Percentiles rank a stretch among this genome's conserved stretches.
These are phyloP conservation scores for Candida nanaspora DNA, from an alignment of 805 yeast species.

Conservation along the genomic window DNA sequence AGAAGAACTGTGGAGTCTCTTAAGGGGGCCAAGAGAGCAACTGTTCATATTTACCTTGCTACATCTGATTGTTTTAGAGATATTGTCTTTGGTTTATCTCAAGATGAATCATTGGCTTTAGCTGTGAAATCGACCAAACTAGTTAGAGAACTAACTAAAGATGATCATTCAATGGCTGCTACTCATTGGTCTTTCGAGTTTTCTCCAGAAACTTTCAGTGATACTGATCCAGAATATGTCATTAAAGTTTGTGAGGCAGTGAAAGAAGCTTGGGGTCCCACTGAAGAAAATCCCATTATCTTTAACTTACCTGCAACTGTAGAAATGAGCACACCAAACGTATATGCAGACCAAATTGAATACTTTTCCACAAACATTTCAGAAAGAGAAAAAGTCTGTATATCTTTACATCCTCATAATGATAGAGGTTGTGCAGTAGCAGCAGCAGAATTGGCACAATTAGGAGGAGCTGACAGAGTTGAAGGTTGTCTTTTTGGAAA, in stretches of 20 bases:
- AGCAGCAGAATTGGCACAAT: slow-evolving; percentile 72
- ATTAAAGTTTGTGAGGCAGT: slow-evolving; percentile 69
- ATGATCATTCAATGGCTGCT: slow-evolving; percentile 41
- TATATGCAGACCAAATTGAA: slow-evolving; percentile 81
- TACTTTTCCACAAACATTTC: slow-evolving; percentile 54
- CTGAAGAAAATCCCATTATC: slow-evolving; percentile 57
- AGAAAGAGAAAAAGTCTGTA: slow-evolving; percentile 63
- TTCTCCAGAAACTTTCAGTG: slow-evolving; percentile 76
- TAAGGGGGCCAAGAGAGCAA: slow-evolving; percentile 69
- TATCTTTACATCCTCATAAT: slow-evolving; percentile 77
- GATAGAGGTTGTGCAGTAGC: slow-evolving; percentile 90
- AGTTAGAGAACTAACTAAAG: slow-evolving; percentile 63
- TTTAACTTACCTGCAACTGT: slow-evolving; percentile 84
- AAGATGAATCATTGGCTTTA: slow-evolving; percentile 48
- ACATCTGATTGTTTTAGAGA: slow-evolving; percentile 69
- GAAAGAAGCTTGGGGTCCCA: slow-evolving; percentile 66
- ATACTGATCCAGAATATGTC: slow-evolving; percentile 58
- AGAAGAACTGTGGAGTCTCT: slow-evolving; percentile 65
- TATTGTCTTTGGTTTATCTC: slow-evolving; percentile 59
- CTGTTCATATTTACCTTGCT: slow-evolving; percentile 70
- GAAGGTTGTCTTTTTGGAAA: slow-evolving; percentile 84
- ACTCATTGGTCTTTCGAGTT: slow-evolving; percentile 74
- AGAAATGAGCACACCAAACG: slow-evolving; percentile 74
- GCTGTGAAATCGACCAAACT: slow-evolving; percentile 59
- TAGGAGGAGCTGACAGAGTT: slow-evolving; percentile 85